A percentile compares a stretch with the other conserved stretches of the same genome.
Evolutionary conservation across 2,329 filamentous ascomycete genomes (phyloP).

Genomic region (Lasiodiplodia gonubiensis): DNA sequence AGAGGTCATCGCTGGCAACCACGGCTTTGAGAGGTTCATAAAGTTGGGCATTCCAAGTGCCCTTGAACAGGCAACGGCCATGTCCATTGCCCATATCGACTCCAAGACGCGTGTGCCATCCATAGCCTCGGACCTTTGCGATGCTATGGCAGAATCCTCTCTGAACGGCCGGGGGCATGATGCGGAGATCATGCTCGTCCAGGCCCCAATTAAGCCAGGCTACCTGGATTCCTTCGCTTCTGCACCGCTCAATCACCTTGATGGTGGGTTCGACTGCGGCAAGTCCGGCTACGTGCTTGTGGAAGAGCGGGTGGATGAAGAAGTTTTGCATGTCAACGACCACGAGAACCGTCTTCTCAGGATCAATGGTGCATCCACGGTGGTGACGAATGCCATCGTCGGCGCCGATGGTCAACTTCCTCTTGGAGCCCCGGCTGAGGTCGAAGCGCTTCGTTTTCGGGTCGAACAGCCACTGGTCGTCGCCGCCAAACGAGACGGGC

Average conservation of each 20-base stretch:
- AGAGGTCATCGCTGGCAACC: conserved; percentile 47
- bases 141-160: conserved; percentile 46
- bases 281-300: conserved; percentile 35
- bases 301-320: conserved; percentile 45
- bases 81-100: conserved; percentile 45
- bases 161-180: conserved; percentile 50
- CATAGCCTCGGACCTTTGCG: conserved; percentile 36
- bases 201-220: conserved; percentile 52
- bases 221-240: conserved; percentile 49
- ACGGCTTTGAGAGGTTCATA: conserved; percentile 48
- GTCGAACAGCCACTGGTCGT: conserved; percentile 51
- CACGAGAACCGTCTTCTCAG: conserved; percentile 46
- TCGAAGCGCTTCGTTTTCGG: conserved; percentile 50
- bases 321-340: conserved; percentile 54
- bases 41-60: conserved; percentile 51
- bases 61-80: conserved; percentile 50
- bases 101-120: conserved; percentile 50
- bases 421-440: conserved; percentile 45
- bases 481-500: conserved; percentile 48
- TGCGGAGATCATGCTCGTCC: conserved; percentile 44
- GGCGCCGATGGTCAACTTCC: conserved; percentile 47
- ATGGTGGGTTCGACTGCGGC: conserved; percentile 45
- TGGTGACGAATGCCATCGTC: conserved; percentile 50
- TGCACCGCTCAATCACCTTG: conserved; percentile 48
- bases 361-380: conserved; percentile 50